Conservation (phyloP, 2,329 filamentous ascomycete genomes). For the Colletotrichum tanaceti region DNA sequence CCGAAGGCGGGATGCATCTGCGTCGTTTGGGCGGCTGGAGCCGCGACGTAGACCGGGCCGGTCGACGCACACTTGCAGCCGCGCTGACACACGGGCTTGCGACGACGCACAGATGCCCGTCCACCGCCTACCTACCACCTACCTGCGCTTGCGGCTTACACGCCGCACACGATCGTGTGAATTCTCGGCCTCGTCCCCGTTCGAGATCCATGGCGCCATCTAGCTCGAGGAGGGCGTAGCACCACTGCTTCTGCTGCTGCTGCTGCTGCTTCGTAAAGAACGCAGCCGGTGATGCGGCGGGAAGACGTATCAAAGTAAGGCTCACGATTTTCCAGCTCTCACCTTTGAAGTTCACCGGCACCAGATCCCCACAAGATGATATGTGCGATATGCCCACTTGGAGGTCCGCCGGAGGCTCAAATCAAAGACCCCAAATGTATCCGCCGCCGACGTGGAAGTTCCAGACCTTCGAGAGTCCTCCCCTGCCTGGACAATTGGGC, state of each 20-base stretch:
- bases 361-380: background rate
- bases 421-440: background rate
- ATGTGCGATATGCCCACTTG: background rate
- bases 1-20: background rate
- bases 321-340: background rate
- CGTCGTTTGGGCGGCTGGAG: background rate
- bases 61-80: background rate
- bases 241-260: too few relatives aligned
- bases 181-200: background rate
- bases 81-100: background rate
- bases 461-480: background rate
- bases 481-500: background rate
- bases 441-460: background rate
- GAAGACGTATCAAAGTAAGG: too few relatives aligned
- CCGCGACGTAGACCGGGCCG: slow-evolving; percentile 10
- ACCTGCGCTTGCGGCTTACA: background rate
- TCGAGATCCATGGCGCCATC: slow-evolving; percentile 1
- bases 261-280: too few relatives aligned
- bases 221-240: background rate
- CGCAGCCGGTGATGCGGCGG: too few relatives aligned
- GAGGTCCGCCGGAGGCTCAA: background rate
- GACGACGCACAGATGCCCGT: background rate
- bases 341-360: too few relatives aligned
- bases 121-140: background rate
- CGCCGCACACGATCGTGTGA: background rate